Conservation (phyloP, 2,329 filamentous ascomycete genomes). For the Elsinoe fawcettii region DNA sequence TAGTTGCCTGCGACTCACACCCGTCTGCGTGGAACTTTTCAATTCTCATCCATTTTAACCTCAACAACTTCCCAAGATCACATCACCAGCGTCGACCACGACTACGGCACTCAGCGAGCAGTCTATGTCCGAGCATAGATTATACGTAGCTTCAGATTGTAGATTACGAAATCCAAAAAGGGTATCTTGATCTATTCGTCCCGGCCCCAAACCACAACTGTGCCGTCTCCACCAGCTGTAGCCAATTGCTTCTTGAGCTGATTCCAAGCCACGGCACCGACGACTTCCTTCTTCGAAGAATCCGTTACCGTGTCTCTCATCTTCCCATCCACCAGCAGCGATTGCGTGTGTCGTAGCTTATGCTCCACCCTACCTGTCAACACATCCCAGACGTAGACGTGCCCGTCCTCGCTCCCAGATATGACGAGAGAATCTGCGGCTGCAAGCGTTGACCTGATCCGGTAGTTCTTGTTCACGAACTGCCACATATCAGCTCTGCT, state of each 20-base stretch:
- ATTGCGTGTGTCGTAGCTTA: slow-evolving; percentile 44
- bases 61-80: neutral
- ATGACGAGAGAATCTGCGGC: slow-evolving; percentile 69
- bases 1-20: neutral
- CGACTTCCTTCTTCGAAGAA: slow-evolving; percentile 37
- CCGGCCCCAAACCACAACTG: slow-evolving; percentile 30
- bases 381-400: slow-evolving; percentile 76
- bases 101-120: too few relatives aligned
- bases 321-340: slow-evolving; percentile 25
- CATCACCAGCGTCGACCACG: too few relatives aligned
- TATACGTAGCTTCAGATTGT: neutral
- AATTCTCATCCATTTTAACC: neutral
- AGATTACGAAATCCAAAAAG: neutral
- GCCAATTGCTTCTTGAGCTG: slow-evolving; percentile 39
- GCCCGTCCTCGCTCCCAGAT: slow-evolving; percentile 71
- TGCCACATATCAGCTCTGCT: slow-evolving; percentile 17
- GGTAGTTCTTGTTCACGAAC: slow-evolving; percentile 59
- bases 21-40: neutral
- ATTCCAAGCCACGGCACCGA: slow-evolving; percentile 43
- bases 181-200: slow-evolving; percentile 10
- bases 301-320: slow-evolving; percentile 28
- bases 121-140: neutral
- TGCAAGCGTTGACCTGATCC: slow-evolving; percentile 70
- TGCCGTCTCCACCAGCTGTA: slow-evolving; percentile 43
- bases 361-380: slow-evolving; percentile 62